These are phyloP conservation scores for Geotrichum phurueaensis DNA, from an alignment of 1,139 yeast species.

Conservation along the genomic window DNA sequence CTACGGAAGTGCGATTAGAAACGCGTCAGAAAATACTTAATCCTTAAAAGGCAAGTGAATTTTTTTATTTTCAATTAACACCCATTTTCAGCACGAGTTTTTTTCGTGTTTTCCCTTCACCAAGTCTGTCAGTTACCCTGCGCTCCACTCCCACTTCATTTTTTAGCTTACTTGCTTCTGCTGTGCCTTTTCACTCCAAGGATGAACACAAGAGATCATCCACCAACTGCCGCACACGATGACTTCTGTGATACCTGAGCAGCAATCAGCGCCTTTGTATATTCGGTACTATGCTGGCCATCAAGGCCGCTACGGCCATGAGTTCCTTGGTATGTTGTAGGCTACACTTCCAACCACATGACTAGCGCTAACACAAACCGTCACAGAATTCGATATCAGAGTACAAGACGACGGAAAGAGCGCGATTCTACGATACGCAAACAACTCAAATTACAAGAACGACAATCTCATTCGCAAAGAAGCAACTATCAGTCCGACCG, in stretches of 20 bases:
- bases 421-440: slow-evolving; percentile 41
- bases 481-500: slow-evolving; percentile 36
- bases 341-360: not conserved
- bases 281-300: slow-evolving; percentile 42
- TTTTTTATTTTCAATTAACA: not conserved
- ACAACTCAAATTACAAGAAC: slow-evolving; percentile 43
- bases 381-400: slow-evolving; percentile 39
- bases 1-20: not conserved
- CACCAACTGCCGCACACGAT: not conserved
- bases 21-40: not conserved
- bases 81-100: not conserved
- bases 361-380: not conserved
- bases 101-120: not conserved
- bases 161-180: not conserved
- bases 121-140: not conserved
- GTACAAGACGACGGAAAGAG: slow-evolving; percentile 33
- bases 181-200: not conserved
- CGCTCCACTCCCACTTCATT: not conserved
- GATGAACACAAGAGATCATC: not conserved
- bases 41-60: not conserved
- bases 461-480: slow-evolving; percentile 42
- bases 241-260: not conserved
- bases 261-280: slow-evolving; percentile 33
- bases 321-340: slow-evolving; percentile 35
- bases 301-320: slow-evolving; percentile 44